Evolutionary conservation across 2,329 filamentous ascomycete genomes (phyloP).

Genomic region (Bretziella fagacearum): DNA sequence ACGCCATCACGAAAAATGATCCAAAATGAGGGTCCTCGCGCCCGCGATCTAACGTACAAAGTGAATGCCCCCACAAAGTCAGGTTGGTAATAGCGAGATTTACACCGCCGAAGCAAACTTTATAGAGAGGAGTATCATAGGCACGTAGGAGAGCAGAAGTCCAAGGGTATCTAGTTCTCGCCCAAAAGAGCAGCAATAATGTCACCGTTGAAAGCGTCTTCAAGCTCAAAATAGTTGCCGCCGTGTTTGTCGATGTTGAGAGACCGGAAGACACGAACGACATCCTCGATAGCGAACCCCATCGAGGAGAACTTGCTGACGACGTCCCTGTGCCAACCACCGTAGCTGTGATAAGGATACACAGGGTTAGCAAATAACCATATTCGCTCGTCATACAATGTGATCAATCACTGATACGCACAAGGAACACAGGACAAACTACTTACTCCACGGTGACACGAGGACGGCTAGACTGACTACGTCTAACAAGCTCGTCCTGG

Average conservation of each 20-base stretch:
- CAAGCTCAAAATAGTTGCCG: slow-evolving; percentile 69
- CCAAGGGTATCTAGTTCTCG: slow-evolving; percentile 49
- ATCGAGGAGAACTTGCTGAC: slow-evolving; percentile 74
- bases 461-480: not conserved
- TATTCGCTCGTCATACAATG: not conserved
- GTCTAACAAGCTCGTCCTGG: slow-evolving; percentile 15
- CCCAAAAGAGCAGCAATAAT: slow-evolving; percentile 72
- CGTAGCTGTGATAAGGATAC: slow-evolving; percentile 44
- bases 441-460: slow-evolving; percentile 17
- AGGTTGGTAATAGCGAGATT: too few species aligned
- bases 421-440: too few species aligned
- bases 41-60: too few species aligned
- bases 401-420: too few species aligned
- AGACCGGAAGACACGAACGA: slow-evolving; percentile 55
- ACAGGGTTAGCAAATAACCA: not conserved
- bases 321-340: slow-evolving; percentile 71
- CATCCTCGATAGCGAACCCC: slow-evolving; percentile 79
- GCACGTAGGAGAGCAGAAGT: not conserved
- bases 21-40: too few species aligned
- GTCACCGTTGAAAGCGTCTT: slow-evolving; percentile 79
- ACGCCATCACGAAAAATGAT: too few species aligned
- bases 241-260: slow-evolving; percentile 65
- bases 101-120: too few species aligned
- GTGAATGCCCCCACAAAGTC: too few species aligned
- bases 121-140: too few species aligned